Percentiles rank a stretch among this genome's conserved stretches.
These are phyloP conservation scores for Coniophora puteana DNA, from an alignment of 1,284 basidiomycete genomes.

Conservation along the genomic window DNA sequence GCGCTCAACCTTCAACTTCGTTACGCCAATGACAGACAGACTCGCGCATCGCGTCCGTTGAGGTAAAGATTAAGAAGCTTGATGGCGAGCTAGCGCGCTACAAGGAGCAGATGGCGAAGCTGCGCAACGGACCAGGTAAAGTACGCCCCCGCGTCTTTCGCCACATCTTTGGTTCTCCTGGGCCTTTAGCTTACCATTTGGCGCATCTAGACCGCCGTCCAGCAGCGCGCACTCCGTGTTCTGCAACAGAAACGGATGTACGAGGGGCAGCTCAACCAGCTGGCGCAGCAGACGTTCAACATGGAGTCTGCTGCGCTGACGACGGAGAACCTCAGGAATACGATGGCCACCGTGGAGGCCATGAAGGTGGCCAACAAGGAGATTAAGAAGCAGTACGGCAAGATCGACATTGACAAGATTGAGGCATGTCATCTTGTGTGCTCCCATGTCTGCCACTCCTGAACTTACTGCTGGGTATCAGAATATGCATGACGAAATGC, in stretches of 20 bases:
- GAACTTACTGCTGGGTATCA: slow-evolving; percentile 28
- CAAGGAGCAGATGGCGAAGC: slow-evolving; percentile 95
- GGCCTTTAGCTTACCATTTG: neutral
- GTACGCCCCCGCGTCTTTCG: slow-evolving; percentile 41
- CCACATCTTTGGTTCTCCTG: slow-evolving; percentile 3
- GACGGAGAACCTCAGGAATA: slow-evolving; percentile 96
- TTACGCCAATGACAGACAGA: slow-evolving; percentile 65
- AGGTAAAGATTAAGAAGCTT: slow-evolving; percentile 96
- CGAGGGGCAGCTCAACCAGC: slow-evolving; percentile 87
- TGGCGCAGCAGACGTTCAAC: slow-evolving; percentile 96
- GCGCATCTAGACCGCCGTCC: slow-evolving; percentile 72
- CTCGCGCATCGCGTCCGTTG: slow-evolving; percentile 82
- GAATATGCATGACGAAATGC: slow-evolving; percentile 97
- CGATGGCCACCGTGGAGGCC: slow-evolving; percentile 99
- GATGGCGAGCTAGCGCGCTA: slow-evolving; percentile 92
- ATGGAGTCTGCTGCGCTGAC: slow-evolving; percentile 97
- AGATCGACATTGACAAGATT: slow-evolving; percentile 97
- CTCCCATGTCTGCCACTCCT: neutral
- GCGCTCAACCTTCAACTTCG: slow-evolving; percentile 13
- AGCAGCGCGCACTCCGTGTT: slow-evolving; percentile 91
- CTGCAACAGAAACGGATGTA: slow-evolving; percentile 98
- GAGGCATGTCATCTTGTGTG: slow-evolving; percentile 62
- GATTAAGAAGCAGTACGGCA: slow-evolving; percentile 95
- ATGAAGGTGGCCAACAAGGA: slow-evolving; percentile 99
- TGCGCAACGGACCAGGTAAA: slow-evolving; percentile 95